Evolutionary conservation across 305 asterid species (phyloP).

Genomic region (Fraxinus albicans): DNA sequence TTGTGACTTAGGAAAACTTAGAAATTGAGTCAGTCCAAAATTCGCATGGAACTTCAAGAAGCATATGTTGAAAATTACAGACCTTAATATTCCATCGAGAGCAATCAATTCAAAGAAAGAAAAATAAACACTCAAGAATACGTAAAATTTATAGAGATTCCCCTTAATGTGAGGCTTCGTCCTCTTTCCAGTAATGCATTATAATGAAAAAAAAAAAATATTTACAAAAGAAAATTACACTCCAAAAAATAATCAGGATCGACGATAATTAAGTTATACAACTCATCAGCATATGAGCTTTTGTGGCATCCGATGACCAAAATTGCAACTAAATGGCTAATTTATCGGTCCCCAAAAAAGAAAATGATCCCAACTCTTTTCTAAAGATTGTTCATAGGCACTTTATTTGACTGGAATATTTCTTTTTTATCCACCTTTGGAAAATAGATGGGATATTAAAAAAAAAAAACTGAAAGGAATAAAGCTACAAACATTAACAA

Average conservation of each 20-base stretch:
- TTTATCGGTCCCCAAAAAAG: neutral
- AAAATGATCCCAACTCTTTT: conserved; percentile 30
- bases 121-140: too few relatives aligned
- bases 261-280: too few relatives aligned
- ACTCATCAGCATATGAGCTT: neutral
- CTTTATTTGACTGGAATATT: neutral
- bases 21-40: too few relatives aligned
- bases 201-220: too few relatives aligned
- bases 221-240: too few relatives aligned
- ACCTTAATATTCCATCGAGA: too few relatives aligned
- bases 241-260: too few relatives aligned
- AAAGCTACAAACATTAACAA: conserved; percentile 37
- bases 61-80: neutral
- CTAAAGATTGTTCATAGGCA: neutral
- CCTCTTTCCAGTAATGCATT: too few relatives aligned
- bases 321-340: neutral
- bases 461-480: conserved; percentile 29
- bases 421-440: conserved; percentile 35
- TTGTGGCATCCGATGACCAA: neutral
- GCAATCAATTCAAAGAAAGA: too few relatives aligned
- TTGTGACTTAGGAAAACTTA: neutral
- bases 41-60: neutral
- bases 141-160: too few relatives aligned
- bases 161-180: too few relatives aligned
- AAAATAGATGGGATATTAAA: conserved; percentile 20